Conservation (phyloP, 345 rosid species). For the Sisymbrium altissimum region DNA sequence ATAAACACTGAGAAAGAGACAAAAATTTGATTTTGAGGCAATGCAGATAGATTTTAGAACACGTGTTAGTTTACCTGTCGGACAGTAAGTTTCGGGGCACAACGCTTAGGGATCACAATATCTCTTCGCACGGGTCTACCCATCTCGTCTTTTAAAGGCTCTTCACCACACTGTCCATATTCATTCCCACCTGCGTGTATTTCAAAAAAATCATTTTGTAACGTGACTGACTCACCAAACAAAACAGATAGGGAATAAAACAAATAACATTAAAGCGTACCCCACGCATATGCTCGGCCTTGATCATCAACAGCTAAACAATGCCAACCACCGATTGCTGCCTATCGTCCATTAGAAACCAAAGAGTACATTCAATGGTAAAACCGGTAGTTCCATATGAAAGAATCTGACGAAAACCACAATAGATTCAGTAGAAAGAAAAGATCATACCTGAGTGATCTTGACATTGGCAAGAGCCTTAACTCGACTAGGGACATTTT, state of each 20-base stretch:
- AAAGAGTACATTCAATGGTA: conserved; percentile 1
- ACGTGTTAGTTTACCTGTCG: conserved; percentile 53
- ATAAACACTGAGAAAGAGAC: conserved; percentile 12
- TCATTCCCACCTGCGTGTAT: conserved; percentile 77
- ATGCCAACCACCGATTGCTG: conserved; percentile 99
- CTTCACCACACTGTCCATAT: conserved; percentile 99
- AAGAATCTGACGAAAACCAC: no score
- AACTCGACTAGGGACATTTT: conserved; percentile 80
- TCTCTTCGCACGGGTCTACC: conserved; percentile 82
- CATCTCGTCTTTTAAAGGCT: conserved; percentile 78
- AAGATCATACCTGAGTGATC: conserved; percentile 71
- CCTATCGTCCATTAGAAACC: conserved; percentile 45
- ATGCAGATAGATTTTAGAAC: background rate
- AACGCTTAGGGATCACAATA: conserved; percentile 80
- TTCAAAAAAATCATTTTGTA: background rate
- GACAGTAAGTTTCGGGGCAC: conserved; percentile 83
- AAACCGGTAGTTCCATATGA: background rate
- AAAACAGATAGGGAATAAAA: no score
- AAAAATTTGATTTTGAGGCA: background rate
- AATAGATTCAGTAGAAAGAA: background rate
- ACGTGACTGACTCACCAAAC: background rate
- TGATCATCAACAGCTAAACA: conserved; percentile 98
- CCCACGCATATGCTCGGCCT: conserved; percentile 97
- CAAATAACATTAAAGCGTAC: conserved; percentile 33
- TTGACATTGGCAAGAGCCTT: conserved; percentile 65